phyloP scores from a whole-genome alignment of 768 basidiomycete genomes.

The Leccinum uliginosum region DNA sequence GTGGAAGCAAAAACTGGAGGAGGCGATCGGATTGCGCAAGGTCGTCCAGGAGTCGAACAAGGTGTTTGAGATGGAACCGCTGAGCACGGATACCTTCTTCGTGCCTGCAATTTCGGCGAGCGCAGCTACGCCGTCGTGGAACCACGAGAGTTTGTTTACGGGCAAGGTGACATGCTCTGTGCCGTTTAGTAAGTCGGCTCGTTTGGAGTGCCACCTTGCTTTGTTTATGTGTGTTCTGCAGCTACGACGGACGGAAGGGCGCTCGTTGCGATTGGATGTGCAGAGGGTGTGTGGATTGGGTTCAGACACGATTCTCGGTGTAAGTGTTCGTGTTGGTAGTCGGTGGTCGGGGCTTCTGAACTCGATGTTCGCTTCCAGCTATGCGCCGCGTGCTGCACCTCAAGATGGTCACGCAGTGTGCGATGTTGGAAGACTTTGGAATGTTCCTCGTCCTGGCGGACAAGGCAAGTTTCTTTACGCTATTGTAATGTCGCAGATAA shows the following conservation, averaged over 20 bases:
- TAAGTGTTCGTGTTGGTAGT: slow-evolving; percentile 27
- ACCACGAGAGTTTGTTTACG: slow-evolving; percentile 65
- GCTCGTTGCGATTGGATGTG: slow-evolving; percentile 90
- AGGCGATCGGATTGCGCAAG: slow-evolving; percentile 79
- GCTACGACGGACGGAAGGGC: slow-evolving; percentile 80
- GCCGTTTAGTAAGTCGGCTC: slow-evolving; percentile 66
- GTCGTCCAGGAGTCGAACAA: slow-evolving; percentile 92
- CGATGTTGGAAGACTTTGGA: slow-evolving; percentile 93
- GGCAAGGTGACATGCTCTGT: slow-evolving; percentile 94
- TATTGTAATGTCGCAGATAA: neutral
- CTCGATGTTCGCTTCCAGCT: slow-evolving; percentile 40
- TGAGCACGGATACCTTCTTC: slow-evolving; percentile 86
- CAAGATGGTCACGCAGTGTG: slow-evolving; percentile 91
- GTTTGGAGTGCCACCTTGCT: neutral
- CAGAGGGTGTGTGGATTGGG: slow-evolving; percentile 95
- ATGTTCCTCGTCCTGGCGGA: slow-evolving; percentile 95
- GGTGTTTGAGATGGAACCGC: slow-evolving; percentile 88
- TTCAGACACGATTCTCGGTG: slow-evolving; percentile 85
- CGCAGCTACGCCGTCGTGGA: slow-evolving; percentile 47
- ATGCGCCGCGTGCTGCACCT: slow-evolving; percentile 92
- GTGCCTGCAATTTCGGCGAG: slow-evolving; percentile 60
- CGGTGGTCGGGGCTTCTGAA: slow-evolving; percentile 2
- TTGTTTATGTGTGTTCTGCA: slow-evolving; percentile 28
- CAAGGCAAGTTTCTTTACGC: slow-evolving; percentile 46
- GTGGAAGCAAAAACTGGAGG: slow-evolving; percentile 88